A percentile compares a stretch with the other conserved stretches of the same genome.
Evolutionary conservation across 441 rosid genomes (phyloP).

Genomic region (Breynia disticha): DNA sequence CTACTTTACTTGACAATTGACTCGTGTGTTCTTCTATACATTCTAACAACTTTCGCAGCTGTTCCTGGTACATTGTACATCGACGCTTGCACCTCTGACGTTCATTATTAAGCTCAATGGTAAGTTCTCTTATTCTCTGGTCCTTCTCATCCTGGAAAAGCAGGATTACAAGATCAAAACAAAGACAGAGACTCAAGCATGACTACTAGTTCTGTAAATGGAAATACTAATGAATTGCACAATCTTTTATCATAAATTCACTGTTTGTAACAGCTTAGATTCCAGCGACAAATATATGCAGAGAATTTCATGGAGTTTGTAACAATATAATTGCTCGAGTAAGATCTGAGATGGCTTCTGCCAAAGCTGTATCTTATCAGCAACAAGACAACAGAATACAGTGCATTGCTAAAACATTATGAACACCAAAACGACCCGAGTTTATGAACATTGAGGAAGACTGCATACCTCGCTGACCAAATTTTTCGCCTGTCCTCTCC

Average conservation of each 20-base stretch:
- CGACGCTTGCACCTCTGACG: constrained; percentile 31
- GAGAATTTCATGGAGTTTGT: too few relatives aligned
- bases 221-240: too few relatives aligned
- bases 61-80: constrained; percentile 38
- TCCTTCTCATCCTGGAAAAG: constrained; percentile 43
- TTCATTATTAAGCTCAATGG: constrained; percentile 38
- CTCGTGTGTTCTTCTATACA: constrained; percentile 39
- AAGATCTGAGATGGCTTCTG: too few relatives aligned
- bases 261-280: too few relatives aligned
- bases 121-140: constrained; percentile 36
- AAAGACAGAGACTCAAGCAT: too few relatives aligned
- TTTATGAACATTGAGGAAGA: constrained; percentile 1
- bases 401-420: background rate
- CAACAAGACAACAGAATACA: background rate
- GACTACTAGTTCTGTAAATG: too few relatives aligned
- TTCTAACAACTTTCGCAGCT: constrained; percentile 23
- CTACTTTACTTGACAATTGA: constrained; percentile 34
- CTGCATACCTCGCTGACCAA: constrained; percentile 30
- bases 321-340: too few relatives aligned
- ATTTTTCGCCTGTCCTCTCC: constrained; percentile 37
- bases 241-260: too few relatives aligned
- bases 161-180: background rate
- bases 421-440: background rate
- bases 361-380: too few relatives aligned
- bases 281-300: too few relatives aligned